phyloP scores from a whole-genome alignment of 169 alveolate genomes.

The Amoebophrya sp. region DNA sequence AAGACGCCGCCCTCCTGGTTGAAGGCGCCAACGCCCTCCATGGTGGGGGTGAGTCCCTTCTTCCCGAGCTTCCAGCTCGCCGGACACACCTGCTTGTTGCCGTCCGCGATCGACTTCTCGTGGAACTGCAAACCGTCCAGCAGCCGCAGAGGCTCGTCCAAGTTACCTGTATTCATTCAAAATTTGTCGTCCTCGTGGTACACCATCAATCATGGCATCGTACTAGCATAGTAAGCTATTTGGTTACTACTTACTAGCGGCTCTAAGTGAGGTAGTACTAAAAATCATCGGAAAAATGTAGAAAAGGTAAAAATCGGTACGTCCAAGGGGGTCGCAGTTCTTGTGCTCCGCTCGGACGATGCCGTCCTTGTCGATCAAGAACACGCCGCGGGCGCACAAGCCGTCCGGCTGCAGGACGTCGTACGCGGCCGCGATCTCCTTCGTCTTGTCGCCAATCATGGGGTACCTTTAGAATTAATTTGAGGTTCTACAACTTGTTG shows the following conservation, averaged over 20 bases:
- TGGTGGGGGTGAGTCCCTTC: slow-evolving; percentile 80
- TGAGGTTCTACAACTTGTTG: too few species aligned
- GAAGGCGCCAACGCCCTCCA: slow-evolving; percentile 61
- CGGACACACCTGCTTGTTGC: slow-evolving; percentile 93
- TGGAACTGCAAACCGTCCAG: slow-evolving; percentile 82
- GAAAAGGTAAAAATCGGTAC: slow-evolving; percentile 52
- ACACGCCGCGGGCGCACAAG: slow-evolving; percentile 87
- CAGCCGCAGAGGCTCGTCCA: slow-evolving; percentile 78
- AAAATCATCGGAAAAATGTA: background rate
- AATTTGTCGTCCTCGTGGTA: background rate
- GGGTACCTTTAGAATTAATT: slow-evolving; percentile 58
- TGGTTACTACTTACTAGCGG: background rate
- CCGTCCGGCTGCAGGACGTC: slow-evolving; percentile 83
- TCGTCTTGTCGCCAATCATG: slow-evolving; percentile 80
- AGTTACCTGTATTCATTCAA: background rate
- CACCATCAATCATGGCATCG: background rate
- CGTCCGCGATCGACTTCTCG: slow-evolving; percentile 50
- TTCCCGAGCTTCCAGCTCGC: slow-evolving; percentile 92
- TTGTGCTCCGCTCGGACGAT: slow-evolving; percentile 78
- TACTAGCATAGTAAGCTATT: background rate
- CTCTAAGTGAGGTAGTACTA: background rate
- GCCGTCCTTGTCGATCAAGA: slow-evolving; percentile 85
- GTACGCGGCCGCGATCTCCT: slow-evolving; percentile 69
- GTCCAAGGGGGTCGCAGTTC: slow-evolving; percentile 91
- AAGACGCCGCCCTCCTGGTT: slow-evolving; percentile 11